Percentiles rank a stretch among this genome's conserved stretches.
Conservation (phyloP, 495 filamentous ascomycete genomes). For the Penicillium roqueforti region DNA sequence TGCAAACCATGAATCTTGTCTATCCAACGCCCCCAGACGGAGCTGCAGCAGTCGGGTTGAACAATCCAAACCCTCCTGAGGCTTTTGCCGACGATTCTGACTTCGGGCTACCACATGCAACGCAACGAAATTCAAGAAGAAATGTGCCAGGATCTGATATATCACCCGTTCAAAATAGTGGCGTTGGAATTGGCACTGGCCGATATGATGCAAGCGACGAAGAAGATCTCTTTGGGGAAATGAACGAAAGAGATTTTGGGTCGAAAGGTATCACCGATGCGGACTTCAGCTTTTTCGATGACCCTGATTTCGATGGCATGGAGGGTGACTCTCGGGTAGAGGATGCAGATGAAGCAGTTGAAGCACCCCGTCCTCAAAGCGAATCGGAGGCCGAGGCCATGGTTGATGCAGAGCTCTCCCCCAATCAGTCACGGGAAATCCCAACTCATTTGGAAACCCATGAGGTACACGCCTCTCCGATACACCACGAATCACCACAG, state of each 20-base stretch:
- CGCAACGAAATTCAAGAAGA: conserved; percentile 16
- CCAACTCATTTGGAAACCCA: not conserved
- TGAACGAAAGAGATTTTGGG: conserved; percentile 73
- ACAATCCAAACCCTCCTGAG: conserved; percentile 22
- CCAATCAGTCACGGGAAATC: not conserved
- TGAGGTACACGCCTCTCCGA: not conserved
- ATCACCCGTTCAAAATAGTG: conserved; percentile 12
- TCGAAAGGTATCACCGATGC: conserved; percentile 77
- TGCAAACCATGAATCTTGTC: conserved; percentile 57
- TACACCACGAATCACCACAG: not conserved
- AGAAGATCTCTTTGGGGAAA: conserved; percentile 66
- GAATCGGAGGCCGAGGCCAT: conserved; percentile 10
- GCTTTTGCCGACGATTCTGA: conserved; percentile 32
- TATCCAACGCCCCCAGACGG: conserved; percentile 89
- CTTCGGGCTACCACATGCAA: conserved; percentile 16
- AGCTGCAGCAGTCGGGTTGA: conserved; percentile 41
- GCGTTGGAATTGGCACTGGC: conserved; percentile 36
- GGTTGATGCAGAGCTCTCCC: not conserved
- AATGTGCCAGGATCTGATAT: conserved; percentile 19
- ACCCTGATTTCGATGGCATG: conserved; percentile 46
- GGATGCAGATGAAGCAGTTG: conserved; percentile 11
- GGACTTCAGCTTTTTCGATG: conserved; percentile 90
- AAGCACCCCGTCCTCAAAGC: conserved; percentile 11
- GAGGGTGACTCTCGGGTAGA: conserved; percentile 9
- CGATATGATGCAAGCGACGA: conserved; percentile 47